Evolutionary conservation across 2,329 filamentous ascomycete genomes (phyloP).

Genomic region (Colletotrichum echinochloae): DNA sequence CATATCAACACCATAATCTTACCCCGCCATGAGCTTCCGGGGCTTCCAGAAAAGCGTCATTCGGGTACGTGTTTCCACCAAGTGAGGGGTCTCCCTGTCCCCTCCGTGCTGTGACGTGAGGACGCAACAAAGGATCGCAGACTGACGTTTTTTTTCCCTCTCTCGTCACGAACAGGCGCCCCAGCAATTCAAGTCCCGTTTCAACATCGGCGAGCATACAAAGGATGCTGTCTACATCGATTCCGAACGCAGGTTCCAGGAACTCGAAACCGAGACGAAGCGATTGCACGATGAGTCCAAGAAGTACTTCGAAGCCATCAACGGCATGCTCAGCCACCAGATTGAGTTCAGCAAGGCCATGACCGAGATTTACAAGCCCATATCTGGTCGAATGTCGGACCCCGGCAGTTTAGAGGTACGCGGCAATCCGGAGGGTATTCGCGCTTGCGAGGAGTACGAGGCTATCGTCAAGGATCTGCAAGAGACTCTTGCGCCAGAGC

Average conservation of each 20-base stretch:
- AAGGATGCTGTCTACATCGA: slow-evolving; percentile 96
- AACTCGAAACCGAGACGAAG: slow-evolving; percentile 96
- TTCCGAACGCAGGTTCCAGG: slow-evolving; percentile 91
- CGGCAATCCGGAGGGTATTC: slow-evolving; percentile 92
- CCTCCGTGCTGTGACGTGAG: slow-evolving; percentile 19
- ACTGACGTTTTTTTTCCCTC: slow-evolving; percentile 8
- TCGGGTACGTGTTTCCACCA: slow-evolving; percentile 68
- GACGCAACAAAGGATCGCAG: slow-evolving; percentile 27
- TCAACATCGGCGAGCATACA: slow-evolving; percentile 95
- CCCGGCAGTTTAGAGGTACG: slow-evolving; percentile 84
- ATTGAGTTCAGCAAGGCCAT: slow-evolving; percentile 98
- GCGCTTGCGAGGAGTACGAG: slow-evolving; percentile 97
- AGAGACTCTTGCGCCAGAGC: slow-evolving; percentile 86
- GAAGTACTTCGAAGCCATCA: slow-evolving; percentile 98
- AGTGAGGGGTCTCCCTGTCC: slow-evolving; percentile 39
- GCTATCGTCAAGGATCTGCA: slow-evolving; percentile 89
- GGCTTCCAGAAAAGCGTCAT: slow-evolving; percentile 92
- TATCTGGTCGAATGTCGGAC: slow-evolving; percentile 94
- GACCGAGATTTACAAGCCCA: slow-evolving; percentile 97
- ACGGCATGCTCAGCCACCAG: slow-evolving; percentile 96
- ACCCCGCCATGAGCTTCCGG: slow-evolving; percentile 87
- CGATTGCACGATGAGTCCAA: slow-evolving; percentile 96
- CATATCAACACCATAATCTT: slow-evolving; percentile 33
- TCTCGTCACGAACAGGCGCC: slow-evolving; percentile 70
- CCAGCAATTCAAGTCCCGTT: slow-evolving; percentile 89